A percentile compares a stretch with the other conserved stretches of the same genome.
Conservation (phyloP, 2,329 filamentous ascomycete genomes). For the Knufia petricola region DNA sequence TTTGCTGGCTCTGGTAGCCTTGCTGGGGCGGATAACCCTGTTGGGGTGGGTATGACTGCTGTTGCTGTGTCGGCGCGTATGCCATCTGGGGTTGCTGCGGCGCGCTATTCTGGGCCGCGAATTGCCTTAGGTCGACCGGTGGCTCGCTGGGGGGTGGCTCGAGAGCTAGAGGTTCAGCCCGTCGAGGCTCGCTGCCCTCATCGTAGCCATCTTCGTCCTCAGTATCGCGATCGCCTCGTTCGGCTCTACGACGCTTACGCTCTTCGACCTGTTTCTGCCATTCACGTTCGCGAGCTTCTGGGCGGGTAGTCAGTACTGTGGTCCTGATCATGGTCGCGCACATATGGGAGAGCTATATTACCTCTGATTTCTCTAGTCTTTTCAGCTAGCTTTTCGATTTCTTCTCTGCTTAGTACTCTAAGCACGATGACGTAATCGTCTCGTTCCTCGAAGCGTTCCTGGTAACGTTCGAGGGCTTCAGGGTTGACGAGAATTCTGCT, state of each 20-base stretch:
- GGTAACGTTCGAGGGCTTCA: slow-evolving; percentile 72
- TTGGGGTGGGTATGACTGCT: background rate
- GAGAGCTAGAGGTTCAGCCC: background rate
- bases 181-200: background rate
- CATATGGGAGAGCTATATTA: slow-evolving; percentile 31
- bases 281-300: slow-evolving; percentile 8
- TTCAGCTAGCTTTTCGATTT: slow-evolving; percentile 78
- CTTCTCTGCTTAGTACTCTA: slow-evolving; percentile 73
- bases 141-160: slow-evolving; percentile 1
- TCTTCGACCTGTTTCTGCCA: slow-evolving; percentile 8
- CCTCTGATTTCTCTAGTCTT: slow-evolving; percentile 74
- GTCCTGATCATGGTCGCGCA: background rate
- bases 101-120: background rate
- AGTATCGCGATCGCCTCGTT: slow-evolving; percentile 3
- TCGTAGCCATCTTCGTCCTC: slow-evolving; percentile 7
- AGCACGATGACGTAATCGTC: slow-evolving; percentile 90
- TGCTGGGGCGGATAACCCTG: too few species aligned
- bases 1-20: too few species aligned
- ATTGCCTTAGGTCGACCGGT: slow-evolving; percentile 4
- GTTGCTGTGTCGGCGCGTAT: background rate
- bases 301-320: background rate
- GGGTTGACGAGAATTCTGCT: slow-evolving; percentile 81
- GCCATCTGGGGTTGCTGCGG: background rate
- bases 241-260: background rate
- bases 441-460: slow-evolving; percentile 86